These are phyloP conservation scores for Prunus padus DNA, from an alignment of 306 rosid genomes.

Conservation along the genomic window DNA sequence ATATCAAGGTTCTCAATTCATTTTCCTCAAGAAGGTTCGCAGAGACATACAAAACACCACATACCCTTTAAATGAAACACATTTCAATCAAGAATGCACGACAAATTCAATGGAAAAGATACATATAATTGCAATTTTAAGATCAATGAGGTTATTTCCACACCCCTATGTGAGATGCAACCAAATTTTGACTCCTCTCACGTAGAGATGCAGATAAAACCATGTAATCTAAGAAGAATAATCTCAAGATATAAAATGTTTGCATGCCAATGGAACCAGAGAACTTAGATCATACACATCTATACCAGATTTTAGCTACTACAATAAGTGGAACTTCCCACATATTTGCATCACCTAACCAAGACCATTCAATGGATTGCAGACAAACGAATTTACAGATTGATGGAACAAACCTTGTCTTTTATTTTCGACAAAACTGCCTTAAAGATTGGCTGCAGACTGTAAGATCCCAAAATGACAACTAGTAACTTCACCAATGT, in stretches of 20 bases:
- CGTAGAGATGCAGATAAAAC: neutral
- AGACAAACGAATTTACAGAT: slow-evolving; percentile 3
- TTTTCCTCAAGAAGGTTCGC: neutral
- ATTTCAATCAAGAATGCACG: neutral
- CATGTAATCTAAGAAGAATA: neutral
- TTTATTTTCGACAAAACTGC: slow-evolving; percentile 11
- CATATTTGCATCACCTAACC: slow-evolving; percentile 3
- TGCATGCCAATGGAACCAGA: neutral
- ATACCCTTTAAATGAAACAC: neutral
- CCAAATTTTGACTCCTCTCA: neutral
- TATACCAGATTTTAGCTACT: neutral
- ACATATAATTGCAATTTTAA: neutral
- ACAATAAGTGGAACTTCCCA: neutral
- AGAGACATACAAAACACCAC: neutral
- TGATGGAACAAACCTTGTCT: slow-evolving; percentile 8
- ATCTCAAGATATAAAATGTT: neutral
- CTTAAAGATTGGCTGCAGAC: slow-evolving; percentile 15
- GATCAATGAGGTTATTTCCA: neutral
- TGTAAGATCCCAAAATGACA: slow-evolving; percentile 21
- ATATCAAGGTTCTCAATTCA: neutral
- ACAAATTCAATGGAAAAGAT: neutral
- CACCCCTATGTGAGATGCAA: neutral
- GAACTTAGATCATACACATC: neutral
- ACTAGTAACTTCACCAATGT: slow-evolving; percentile 18
- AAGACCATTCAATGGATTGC: slow-evolving; percentile 6